Conservation (phyloP, 805 yeast species). For the Maudiozyma turicensis region DNA sequence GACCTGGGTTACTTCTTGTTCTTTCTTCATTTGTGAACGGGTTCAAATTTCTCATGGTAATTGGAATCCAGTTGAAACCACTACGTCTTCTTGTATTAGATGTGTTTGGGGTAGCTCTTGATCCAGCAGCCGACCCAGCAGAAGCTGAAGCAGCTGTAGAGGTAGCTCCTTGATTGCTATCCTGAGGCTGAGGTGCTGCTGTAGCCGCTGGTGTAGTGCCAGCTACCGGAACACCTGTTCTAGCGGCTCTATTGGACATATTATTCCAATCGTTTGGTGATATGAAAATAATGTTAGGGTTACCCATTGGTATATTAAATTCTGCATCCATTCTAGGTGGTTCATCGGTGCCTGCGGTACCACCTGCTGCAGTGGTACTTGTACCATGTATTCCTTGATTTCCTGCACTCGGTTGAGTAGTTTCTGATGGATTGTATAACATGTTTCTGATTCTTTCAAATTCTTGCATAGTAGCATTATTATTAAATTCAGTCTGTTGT, state of each 20-base stretch:
- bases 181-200: not conserved
- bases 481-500: not conserved
- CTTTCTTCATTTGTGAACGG: slow-evolving; percentile 4
- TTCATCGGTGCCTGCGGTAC: not conserved
- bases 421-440: slow-evolving; percentile 10
- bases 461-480: slow-evolving; percentile 8
- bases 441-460: slow-evolving; percentile 24
- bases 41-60: slow-evolving; percentile 6
- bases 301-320: slow-evolving; percentile 1
- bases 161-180: not conserved
- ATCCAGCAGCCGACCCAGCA: not conserved
- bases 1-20: slow-evolving; percentile 1
- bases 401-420: not conserved
- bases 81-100: not conserved
- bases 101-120: not conserved
- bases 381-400: no score
- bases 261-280: slow-evolving; percentile 5
- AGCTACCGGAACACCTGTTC: slow-evolving; percentile 1
- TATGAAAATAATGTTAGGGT: slow-evolving; percentile 11
- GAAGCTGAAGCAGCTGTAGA: not conserved
- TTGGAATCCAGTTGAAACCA: slow-evolving; percentile 14
- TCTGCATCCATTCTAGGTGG: not conserved
- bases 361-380: not conserved
- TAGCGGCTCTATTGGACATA: not conserved
- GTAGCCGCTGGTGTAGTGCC: slow-evolving; percentile 2